Conservation (phyloP, 2,329 filamentous ascomycete genomes). For the Clathrospora elynae region DNA sequence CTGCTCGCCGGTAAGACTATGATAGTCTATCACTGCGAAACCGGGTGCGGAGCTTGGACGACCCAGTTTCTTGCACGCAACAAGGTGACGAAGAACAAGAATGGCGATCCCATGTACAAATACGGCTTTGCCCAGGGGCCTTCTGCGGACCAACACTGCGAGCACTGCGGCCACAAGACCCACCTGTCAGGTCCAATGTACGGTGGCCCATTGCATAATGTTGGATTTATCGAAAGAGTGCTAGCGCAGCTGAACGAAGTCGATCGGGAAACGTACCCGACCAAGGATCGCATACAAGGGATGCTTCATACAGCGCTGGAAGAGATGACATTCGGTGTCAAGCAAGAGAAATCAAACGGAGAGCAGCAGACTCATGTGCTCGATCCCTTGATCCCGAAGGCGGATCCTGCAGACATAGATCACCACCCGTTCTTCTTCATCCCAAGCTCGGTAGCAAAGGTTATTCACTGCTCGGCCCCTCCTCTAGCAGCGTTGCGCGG, state of each 20-base stretch:
- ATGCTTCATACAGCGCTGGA: constrained; percentile 90
- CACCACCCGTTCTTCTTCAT: constrained; percentile 85
- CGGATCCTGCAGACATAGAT: constrained; percentile 59
- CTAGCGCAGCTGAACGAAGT: constrained; percentile 72
- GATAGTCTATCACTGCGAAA: constrained; percentile 88
- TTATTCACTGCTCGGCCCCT: constrained; percentile 79
- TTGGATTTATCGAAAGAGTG: constrained; percentile 78
- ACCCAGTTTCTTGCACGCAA: constrained; percentile 78
- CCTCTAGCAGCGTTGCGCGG: constrained; percentile 80
- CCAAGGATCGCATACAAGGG: constrained; percentile 79
- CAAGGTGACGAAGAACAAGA: constrained; percentile 70
- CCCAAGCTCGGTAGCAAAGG: constrained; percentile 73
- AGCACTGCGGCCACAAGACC: constrained; percentile 83
- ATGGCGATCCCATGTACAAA: constrained; percentile 72
- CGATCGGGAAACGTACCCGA: constrained; percentile 75
- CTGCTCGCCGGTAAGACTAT: constrained; percentile 90
- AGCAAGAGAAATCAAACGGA: constrained; percentile 23
- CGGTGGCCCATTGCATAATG: constrained; percentile 83
- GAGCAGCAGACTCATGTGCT: constrained; percentile 29
- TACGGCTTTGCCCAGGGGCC: constrained; percentile 76
- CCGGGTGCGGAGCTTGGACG: constrained; percentile 88
- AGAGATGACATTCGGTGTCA: constrained; percentile 58
- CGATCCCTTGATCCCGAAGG: constrained; percentile 48
- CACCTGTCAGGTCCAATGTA: constrained; percentile 96
- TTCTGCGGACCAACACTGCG: constrained; percentile 67